Evolutionary conservation across 495 filamentous ascomycete species (phyloP), one percentile per base, ranked within the genome.

Genomic region (Poronia punctata): DNA sequence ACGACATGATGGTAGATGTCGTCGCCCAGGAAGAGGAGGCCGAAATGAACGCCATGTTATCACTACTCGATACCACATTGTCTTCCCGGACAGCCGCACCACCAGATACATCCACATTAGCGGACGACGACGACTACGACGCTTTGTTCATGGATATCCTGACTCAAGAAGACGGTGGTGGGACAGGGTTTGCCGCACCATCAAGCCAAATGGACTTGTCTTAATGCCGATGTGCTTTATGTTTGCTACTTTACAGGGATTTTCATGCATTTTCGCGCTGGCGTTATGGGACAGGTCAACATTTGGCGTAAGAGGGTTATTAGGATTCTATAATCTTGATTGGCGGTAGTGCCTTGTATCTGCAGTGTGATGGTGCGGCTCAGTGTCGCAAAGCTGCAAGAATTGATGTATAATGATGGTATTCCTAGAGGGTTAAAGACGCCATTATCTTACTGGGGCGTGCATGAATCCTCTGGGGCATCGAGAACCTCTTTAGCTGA

Each of bases 401-500:
- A 35, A 38, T 46, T 23, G 43, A 38, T 43, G 45, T 57, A 54
- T 50, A 43, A 52, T n/a, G n/a, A 39, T 22, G 31, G 43, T 30
- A 44, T 27, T 49, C 35, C 31, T 28, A 17, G 16, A 32, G 22
- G n/a, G 35, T 48, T 22, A 25, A 43, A 25, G 29, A 14, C 17
- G 36, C 25, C 38, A 34, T 40, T 30, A 45, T 21, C 41, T 72
- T 62, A 88, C 66, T 88, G 84, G 43, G 78, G 75, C 45, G 78
- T 75, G 66, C 85, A 90, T 7, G 76, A 74, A 35, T 82, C 72
- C 47, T 87, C 83, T 21, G 86, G 67, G 44, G 78, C 80, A 16
- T 72, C 74, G 6, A 88, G 60, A 27, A 75, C 79, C 56, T 86
- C 82, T 48, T 87, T 80, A 2, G 82, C 79, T 42, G 80, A 78